Percentiles rank a stretch among this genome's conserved stretches.
Conservation (phyloP, 768 basidiomycete species). For the Mycena galopus region DNA sequence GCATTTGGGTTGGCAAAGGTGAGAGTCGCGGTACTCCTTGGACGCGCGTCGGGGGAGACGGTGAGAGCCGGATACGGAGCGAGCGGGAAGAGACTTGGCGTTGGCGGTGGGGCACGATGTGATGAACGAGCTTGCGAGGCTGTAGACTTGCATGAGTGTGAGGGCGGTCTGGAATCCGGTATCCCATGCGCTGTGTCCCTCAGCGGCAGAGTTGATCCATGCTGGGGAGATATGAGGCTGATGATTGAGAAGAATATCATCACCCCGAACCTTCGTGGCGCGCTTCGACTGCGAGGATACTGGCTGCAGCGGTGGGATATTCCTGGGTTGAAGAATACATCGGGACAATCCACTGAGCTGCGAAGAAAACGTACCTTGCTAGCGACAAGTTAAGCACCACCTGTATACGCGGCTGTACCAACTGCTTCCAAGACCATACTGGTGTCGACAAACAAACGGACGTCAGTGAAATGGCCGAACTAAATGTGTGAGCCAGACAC, state of each 20-base stretch:
- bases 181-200: conserved; percentile 58
- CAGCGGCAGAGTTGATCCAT: conserved; percentile 61
- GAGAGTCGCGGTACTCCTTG: conserved; percentile 45
- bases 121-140: conserved; percentile 60
- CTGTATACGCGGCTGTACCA: conserved; percentile 69
- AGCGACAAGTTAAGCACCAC: conserved; percentile 59
- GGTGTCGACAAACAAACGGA: conserved; percentile 57
- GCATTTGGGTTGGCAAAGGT: conserved; percentile 36
- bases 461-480: conserved; percentile 57
- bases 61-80: conserved; percentile 60
- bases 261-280: conserved; percentile 52
- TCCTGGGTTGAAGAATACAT: conserved; percentile 28
- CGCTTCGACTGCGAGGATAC: conserved; percentile 70
- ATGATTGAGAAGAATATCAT: not conserved
- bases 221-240: conserved; percentile 31
- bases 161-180: conserved; percentile 62
- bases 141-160: conserved; percentile 54
- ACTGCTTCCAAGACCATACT: conserved; percentile 67
- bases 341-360: not conserved
- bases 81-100: conserved; percentile 57
- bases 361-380: conserved; percentile 34
- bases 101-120: conserved; percentile 66
- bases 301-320: conserved; percentile 66
- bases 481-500: not conserved
- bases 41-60: conserved; percentile 42